Percentiles rank a stretch among this genome's conserved stretches.
phyloP scores from a whole-genome alignment of 106 monocot genomes.

The Dendrobium officinale region DNA sequence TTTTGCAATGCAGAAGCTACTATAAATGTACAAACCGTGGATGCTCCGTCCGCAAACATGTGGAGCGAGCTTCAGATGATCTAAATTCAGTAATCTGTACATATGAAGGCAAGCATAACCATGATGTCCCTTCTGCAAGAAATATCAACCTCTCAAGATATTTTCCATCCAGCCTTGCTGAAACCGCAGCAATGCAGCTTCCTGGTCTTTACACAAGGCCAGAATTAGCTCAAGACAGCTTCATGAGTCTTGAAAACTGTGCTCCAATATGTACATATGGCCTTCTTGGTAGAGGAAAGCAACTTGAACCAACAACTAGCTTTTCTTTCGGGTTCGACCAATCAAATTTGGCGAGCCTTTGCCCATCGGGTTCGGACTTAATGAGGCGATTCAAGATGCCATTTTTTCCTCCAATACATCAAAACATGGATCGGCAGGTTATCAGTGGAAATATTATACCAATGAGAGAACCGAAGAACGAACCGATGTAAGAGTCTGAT shows the following conservation, averaged over 20 bases:
- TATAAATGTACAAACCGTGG: slow-evolving; percentile 81
- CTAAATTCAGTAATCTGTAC: slow-evolving; percentile 89
- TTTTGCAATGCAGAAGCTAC: slow-evolving; percentile 60
- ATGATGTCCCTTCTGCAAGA: slow-evolving; percentile 75
- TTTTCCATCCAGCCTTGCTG: not conserved
- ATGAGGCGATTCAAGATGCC: slow-evolving; percentile 25
- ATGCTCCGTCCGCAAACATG: slow-evolving; percentile 83
- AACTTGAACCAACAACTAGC: slow-evolving; percentile 6
- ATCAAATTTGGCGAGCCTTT: slow-evolving; percentile 22
- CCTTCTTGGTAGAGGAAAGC: slow-evolving; percentile 19
- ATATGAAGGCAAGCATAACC: slow-evolving; percentile 38
- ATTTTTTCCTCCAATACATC: slow-evolving; percentile 8
- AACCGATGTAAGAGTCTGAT: slow-evolving; percentile 17
- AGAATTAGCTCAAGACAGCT: slow-evolving; percentile 24
- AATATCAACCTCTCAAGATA: slow-evolving; percentile 40
- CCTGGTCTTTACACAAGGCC: not conserved
- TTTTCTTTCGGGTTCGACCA: slow-evolving; percentile 44
- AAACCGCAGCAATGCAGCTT: slow-evolving; percentile 13
- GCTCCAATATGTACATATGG: slow-evolving; percentile 14
- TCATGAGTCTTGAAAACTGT: slow-evolving; percentile 21
- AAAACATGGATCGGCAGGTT: slow-evolving; percentile 14
- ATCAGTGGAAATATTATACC: slow-evolving; percentile 30
- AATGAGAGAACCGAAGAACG: slow-evolving; percentile 47
- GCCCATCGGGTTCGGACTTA: slow-evolving; percentile 18
- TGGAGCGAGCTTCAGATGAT: slow-evolving; percentile 91